phyloP scores from a whole-genome alignment of 2,329 filamentous ascomycete genomes.

The Hymenoscyphus occultus region DNA sequence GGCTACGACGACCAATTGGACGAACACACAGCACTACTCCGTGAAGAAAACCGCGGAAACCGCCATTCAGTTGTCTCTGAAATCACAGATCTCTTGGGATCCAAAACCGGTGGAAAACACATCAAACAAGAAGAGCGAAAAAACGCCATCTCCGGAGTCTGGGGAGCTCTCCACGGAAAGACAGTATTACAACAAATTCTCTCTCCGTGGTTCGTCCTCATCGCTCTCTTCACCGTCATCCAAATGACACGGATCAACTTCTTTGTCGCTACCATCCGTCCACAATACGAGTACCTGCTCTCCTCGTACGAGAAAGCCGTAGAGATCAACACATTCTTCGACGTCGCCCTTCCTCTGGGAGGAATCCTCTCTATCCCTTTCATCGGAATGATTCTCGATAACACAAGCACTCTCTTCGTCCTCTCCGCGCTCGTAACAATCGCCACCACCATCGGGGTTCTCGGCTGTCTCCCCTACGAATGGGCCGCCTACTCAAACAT shows the following conservation, averaged over 20 bases:
- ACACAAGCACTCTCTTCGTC: conserved; percentile 68
- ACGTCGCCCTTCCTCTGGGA: conserved; percentile 78
- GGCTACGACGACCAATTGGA: conserved; percentile 55
- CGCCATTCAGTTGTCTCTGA: conserved; percentile 50
- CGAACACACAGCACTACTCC: conserved; percentile 41
- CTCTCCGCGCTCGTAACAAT: conserved; percentile 66
- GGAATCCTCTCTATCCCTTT: conserved; percentile 84
- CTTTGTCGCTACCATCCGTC: conserved; percentile 81
- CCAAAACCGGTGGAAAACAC: conserved; percentile 60
- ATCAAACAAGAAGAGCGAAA: conserved; percentile 65
- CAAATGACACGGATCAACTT: conserved; percentile 86
- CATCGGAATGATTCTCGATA: conserved; percentile 77
- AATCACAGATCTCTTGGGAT: conserved; percentile 71
- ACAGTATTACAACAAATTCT: conserved; percentile 70
- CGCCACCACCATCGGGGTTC: conserved; percentile 71
- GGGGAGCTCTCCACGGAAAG: conserved; percentile 77
- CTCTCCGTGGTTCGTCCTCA: conserved; percentile 80
- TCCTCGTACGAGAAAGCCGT: conserved; percentile 58
- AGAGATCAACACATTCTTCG: conserved; percentile 79
- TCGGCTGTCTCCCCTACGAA: conserved; percentile 69
- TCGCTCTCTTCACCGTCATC: conserved; percentile 72
- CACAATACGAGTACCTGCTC: conserved; percentile 78
- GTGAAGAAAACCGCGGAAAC: conserved; percentile 48
- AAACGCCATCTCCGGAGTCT: conserved; percentile 68
- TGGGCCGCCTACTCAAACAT: conserved; percentile 77